A percentile compares a stretch with the other conserved stretches of the same genome.
phyloP scores from a whole-genome alignment of 2,329 filamentous ascomycete species.

The Orbilia blumenaviensis region DNA sequence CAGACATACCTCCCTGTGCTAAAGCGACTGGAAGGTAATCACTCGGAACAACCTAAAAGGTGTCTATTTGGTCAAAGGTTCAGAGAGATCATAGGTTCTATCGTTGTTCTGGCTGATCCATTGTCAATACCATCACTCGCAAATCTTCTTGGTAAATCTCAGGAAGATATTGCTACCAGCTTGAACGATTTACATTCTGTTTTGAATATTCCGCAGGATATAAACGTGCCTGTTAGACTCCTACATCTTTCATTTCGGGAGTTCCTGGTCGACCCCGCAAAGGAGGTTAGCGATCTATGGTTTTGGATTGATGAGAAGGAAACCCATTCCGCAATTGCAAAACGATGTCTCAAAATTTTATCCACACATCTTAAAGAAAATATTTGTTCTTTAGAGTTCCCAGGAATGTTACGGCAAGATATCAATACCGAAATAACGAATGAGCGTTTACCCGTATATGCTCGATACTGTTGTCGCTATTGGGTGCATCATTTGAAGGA shows the following conservation, averaged over 20 bases:
- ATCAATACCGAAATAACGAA: neutral
- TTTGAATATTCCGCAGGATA: neutral
- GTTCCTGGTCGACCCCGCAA: conserved; percentile 6
- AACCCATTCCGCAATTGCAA: neutral
- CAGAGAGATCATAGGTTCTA: neutral
- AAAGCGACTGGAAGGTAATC: neutral
- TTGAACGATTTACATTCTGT: neutral
- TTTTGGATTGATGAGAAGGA: conserved; percentile 24
- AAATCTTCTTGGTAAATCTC: conserved; percentile 6
- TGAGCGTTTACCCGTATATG: neutral
- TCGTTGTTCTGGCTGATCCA: neutral
- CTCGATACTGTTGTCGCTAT: neutral
- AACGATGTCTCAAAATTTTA: neutral
- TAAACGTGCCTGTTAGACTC: neutral
- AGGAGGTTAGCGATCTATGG: neutral
- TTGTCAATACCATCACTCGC: neutral
- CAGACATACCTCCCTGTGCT: conserved; percentile 12
- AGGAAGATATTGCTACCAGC: neutral
- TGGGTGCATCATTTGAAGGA: neutral
- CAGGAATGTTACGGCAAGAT: neutral
- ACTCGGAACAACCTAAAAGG: neutral
- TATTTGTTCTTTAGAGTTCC: conserved; percentile 1
- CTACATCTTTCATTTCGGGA: conserved; percentile 21
- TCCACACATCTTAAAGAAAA: conserved; percentile 1
- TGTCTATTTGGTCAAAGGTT: neutral